phyloP scores from a whole-genome alignment of 805 yeast genomes.

The Candida succiphila region DNA sequence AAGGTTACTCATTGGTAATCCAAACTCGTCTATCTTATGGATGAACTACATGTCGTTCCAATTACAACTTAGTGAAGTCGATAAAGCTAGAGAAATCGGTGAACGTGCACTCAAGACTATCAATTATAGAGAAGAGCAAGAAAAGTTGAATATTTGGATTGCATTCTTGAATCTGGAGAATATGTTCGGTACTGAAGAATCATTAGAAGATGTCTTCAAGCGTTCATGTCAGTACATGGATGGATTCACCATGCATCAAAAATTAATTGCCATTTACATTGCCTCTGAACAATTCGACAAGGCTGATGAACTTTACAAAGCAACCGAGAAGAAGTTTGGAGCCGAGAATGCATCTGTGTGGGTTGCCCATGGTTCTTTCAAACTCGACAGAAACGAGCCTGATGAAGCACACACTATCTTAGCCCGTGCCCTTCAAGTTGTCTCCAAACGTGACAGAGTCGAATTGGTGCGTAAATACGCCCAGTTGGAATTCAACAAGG shows the following conservation, averaged over 20 bases:
- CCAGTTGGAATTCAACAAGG: slow-evolving; percentile 75
- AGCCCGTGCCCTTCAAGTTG: slow-evolving; percentile 59
- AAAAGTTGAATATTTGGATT: slow-evolving; percentile 91
- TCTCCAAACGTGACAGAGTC: slow-evolving; percentile 65
- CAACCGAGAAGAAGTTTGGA: slow-evolving; percentile 74
- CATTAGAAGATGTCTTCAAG: slow-evolving; percentile 71
- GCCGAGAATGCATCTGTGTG: slow-evolving; percentile 57
- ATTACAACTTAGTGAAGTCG: slow-evolving; percentile 86
- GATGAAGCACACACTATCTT: slow-evolving; percentile 66
- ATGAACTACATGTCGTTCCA: slow-evolving; percentile 98
- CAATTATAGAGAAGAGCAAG: slow-evolving; percentile 83
- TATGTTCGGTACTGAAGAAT: slow-evolving; percentile 80
- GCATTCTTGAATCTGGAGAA: slow-evolving; percentile 91
- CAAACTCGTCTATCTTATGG: slow-evolving; percentile 91
- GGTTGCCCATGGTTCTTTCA: slow-evolving; percentile 72
- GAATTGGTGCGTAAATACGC: slow-evolving; percentile 85
- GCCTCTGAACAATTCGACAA: slow-evolving; percentile 61
- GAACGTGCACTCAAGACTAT: slow-evolving; percentile 89
- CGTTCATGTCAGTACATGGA: slow-evolving; percentile 91
- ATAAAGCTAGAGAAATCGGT: slow-evolving; percentile 89
- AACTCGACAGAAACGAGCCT: slow-evolving; percentile 45
- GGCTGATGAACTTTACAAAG: slow-evolving; percentile 61
- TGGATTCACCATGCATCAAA: slow-evolving; percentile 68
- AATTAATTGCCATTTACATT: slow-evolving; percentile 64
- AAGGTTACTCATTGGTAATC: slow-evolving; percentile 82